A percentile compares a stretch with the other conserved stretches of the same genome.
phyloP scores from a whole-genome alignment of 2,329 filamentous ascomycete species.

The Aspergillus bombycis region DNA sequence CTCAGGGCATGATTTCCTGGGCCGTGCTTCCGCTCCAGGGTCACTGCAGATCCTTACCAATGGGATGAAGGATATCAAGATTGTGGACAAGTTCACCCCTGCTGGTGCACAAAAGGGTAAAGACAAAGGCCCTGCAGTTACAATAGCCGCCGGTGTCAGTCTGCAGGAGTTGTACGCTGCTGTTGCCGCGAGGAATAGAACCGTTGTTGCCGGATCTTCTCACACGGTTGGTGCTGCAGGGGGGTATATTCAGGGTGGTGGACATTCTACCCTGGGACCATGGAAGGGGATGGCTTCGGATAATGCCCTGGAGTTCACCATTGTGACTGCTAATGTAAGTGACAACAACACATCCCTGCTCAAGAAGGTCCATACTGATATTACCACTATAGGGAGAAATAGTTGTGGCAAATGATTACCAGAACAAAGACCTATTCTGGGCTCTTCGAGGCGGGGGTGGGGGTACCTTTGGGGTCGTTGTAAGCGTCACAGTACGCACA shows the following conservation, averaged over 20 bases:
- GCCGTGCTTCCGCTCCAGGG: conserved; percentile 34
- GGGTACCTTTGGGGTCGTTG: conserved; percentile 20
- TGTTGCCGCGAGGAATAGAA: conserved; percentile 1
- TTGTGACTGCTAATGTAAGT: conserved; percentile 47
- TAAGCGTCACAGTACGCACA: conserved; percentile 47
- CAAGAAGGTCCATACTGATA: neutral
- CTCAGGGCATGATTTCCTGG: conserved; percentile 22
- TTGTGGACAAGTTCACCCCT: conserved; percentile 14
- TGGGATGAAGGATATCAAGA: conserved; percentile 12
- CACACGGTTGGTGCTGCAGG: conserved; percentile 28
- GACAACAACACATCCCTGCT: neutral
- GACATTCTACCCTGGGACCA: conserved; percentile 50
- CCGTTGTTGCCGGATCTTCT: conserved; percentile 15
- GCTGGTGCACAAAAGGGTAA: conserved; percentile 22
- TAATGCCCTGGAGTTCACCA: conserved; percentile 52
- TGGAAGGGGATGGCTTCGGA: conserved; percentile 56
- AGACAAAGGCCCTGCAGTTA: conserved; percentile 8
- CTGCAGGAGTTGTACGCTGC: conserved; percentile 17
- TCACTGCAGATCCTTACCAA: conserved; percentile 35
- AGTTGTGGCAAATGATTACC: conserved; percentile 47
- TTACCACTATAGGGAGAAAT: conserved; percentile 37
- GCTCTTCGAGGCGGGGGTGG: conserved; percentile 48
- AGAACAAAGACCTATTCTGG: conserved; percentile 50
- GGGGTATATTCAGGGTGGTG: conserved; percentile 46
- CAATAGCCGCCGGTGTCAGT: conserved; percentile 14